Percentiles rank a stretch among this genome's conserved stretches.
Evolutionary conservation across 2,329 filamentous ascomycete species (phyloP).

Genomic region (Xylariaceae sp.): DNA sequence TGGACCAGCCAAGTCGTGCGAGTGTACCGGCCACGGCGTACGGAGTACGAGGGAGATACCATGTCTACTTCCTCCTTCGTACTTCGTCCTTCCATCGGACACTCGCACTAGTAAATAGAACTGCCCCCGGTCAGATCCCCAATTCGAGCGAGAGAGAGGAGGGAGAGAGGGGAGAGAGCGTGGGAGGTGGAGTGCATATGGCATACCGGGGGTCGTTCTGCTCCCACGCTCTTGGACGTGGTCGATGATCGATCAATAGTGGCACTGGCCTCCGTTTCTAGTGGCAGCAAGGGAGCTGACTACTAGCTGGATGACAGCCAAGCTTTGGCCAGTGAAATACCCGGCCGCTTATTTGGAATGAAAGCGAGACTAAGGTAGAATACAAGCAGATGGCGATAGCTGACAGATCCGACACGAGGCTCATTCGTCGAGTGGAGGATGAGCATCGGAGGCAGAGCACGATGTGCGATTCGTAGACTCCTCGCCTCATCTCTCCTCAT

Average conservation of each 20-base stretch:
- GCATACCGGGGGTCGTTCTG: no score
- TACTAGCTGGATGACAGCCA: constrained; percentile 16
- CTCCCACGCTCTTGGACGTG: neutral
- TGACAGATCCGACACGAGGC: constrained; percentile 20
- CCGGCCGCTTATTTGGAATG: constrained; percentile 19
- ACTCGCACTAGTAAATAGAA: neutral
- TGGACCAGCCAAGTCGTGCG: neutral
- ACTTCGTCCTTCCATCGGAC: neutral
- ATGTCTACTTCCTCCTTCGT: neutral
- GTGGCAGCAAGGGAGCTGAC: constrained; percentile 6
- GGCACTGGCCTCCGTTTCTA: neutral
- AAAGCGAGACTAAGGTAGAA: neutral
- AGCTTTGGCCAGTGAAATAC: neutral
- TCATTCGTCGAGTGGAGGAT: constrained; percentile 7
- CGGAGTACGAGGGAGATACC: no score
- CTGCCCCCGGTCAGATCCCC: constrained; percentile 11
- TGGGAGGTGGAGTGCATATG: no score
- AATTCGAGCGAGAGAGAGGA: constrained; percentile 9
- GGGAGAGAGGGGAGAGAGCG: neutral
- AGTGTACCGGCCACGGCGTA: no score
- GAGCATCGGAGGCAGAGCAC: no score
- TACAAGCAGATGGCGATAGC: neutral
- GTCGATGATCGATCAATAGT: neutral
- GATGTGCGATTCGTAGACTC: no score
- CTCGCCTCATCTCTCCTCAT: no score